Percentiles rank a stretch among this genome's conserved stretches.
Evolutionary conservation across 257 asterid genomes (phyloP).

Genomic region (Scutellaria barbata): DNA sequence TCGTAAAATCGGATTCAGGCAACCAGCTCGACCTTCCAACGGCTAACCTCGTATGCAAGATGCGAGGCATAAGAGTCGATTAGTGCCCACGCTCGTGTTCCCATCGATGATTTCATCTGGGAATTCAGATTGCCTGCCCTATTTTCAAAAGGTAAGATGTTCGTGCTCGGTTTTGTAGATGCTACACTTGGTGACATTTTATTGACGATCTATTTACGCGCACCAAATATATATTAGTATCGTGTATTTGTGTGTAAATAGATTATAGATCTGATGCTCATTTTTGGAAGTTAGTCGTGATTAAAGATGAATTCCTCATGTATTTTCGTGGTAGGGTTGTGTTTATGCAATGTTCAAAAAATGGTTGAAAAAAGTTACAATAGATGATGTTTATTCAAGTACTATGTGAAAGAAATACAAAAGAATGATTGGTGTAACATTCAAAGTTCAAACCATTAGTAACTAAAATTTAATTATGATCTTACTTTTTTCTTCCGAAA

Average conservation of each 20-base stretch:
- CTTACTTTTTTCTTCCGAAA: no score
- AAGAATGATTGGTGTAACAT: neutral
- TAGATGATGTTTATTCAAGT: no score
- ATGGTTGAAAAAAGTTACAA: neutral
- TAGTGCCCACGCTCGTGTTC: slow-evolving; percentile 17
- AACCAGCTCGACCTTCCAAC: slow-evolving; percentile 83
- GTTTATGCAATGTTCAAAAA: neutral
- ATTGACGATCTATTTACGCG: neutral
- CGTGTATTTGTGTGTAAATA: neutral
- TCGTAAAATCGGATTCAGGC: slow-evolving; percentile 67
- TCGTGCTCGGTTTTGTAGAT: neutral
- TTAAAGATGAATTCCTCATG: neutral
- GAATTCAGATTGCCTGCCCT: neutral
- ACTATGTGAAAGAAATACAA: no score
- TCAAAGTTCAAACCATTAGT: no score
- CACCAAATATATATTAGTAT: neutral
- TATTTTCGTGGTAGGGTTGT: neutral
- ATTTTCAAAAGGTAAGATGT: slow-evolving; percentile 7
- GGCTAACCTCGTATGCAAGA: slow-evolving; percentile 89
- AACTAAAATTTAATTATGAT: no score
- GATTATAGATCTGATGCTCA: neutral
- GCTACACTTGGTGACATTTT: neutral
- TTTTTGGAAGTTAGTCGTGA: slow-evolving; percentile 1
- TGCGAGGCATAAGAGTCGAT: slow-evolving; percentile 79
- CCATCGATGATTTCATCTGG: neutral